Conservation (phyloP, 192 early-diverging fungal genomes). For the Diversispora eburnea region DNA sequence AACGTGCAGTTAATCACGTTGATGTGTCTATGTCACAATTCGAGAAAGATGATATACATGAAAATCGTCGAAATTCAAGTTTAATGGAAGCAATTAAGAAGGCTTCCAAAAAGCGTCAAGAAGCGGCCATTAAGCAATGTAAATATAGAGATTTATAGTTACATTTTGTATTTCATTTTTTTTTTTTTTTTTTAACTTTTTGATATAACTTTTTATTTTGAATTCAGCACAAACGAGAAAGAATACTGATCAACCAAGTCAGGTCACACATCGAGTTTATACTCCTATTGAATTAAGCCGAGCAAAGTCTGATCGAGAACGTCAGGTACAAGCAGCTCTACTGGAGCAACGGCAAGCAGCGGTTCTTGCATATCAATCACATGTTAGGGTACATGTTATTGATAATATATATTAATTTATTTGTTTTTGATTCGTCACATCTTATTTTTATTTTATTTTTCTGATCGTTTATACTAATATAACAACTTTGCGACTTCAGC, state of each 20-base stretch:
- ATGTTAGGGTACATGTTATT: constrained; percentile 31
- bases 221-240: constrained; percentile 8
- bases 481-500: neutral
- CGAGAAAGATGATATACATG: constrained; percentile 41
- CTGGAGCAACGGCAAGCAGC: constrained; percentile 50
- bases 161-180: neutral
- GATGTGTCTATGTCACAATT: neutral
- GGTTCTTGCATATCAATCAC: constrained; percentile 39
- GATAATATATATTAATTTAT: neutral
- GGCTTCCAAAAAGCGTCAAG: constrained; percentile 55
- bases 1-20: constrained; percentile 6
- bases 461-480: constrained; percentile 8
- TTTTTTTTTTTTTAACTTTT: neutral
- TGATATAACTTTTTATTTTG: neutral
- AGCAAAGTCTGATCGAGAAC: constrained; percentile 48
- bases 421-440: neutral
- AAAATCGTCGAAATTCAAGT: constrained; percentile 50
- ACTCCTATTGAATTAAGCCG: constrained; percentile 55
- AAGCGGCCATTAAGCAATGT: constrained; percentile 35
- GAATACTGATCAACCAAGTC: neutral
- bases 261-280: constrained; percentile 30
- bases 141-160: constrained; percentile 31
- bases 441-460: neutral
- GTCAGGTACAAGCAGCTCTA: constrained; percentile 45
- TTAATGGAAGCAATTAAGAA: constrained; percentile 62